These are phyloP conservation scores for Cladosporium sp. DNA, from an alignment of 2,329 filamentous ascomycete species.

Conservation along the genomic window DNA sequence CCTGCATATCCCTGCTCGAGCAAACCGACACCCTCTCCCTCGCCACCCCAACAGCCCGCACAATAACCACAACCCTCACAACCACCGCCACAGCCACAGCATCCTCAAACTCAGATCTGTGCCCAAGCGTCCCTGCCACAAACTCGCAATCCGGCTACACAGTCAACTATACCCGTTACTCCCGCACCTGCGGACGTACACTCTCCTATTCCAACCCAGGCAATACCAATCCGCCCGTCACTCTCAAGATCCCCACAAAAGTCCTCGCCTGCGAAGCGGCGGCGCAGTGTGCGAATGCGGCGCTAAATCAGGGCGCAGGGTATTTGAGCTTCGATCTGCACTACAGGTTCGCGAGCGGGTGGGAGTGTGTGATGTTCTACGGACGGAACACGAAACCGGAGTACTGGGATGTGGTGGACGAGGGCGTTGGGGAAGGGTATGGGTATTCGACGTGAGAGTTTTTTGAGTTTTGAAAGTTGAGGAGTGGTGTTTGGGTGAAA, in stretches of 20 bases:
- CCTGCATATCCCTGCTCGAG: neutral
- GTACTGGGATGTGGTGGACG: constrained; percentile 1
- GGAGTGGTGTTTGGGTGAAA: too few species aligned
- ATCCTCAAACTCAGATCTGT: neutral
- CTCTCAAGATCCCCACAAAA: neutral
- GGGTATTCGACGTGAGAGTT: neutral
- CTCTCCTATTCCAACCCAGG: constrained; percentile 5
- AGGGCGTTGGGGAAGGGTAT: constrained; percentile 5
- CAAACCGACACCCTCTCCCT: neutral
- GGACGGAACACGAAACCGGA: neutral
- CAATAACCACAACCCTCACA: neutral
- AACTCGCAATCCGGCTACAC: neutral
- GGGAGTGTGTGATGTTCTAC: constrained; percentile 12
- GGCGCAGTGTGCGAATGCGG: neutral
- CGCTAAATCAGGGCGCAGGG: neutral
- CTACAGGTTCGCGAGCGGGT: neutral
- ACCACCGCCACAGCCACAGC: neutral
- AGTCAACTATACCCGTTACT: neutral
- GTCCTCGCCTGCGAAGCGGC: constrained; percentile 1
- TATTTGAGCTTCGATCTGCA: constrained; percentile 8
- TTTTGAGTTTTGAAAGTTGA: too few species aligned
- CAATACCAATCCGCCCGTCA: constrained; percentile 11
- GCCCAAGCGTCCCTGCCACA: neutral
- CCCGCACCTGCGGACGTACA: neutral
- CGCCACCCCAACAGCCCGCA: neutral